Evolutionary conservation across 352 stramenopile species (phyloP).

Genomic region (Globisporangium cystogenes): DNA sequence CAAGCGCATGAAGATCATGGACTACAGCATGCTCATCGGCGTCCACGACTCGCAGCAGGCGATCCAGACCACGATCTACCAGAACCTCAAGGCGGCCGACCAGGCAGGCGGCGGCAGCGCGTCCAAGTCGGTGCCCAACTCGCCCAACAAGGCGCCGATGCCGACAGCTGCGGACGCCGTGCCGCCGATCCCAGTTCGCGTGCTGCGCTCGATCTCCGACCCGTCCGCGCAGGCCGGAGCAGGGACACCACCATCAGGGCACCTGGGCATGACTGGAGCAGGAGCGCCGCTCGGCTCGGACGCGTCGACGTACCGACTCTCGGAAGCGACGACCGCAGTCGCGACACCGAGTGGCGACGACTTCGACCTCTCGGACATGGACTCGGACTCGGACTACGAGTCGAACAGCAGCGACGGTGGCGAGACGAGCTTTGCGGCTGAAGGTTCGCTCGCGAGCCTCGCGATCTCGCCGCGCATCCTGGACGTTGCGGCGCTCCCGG

Average conservation of each 20-base stretch:
- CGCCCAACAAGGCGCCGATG: conserved; percentile 17
- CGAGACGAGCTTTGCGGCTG: conserved; percentile 11
- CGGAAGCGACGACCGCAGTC: conserved; percentile 10
- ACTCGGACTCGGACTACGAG: conserved; percentile 21
- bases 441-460: conserved; percentile 15
- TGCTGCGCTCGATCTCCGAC: conserved; percentile 26
- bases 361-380: conserved; percentile 24
- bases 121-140: conserved; percentile 37
- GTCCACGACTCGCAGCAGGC: conserved; percentile 79
- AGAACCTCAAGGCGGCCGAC: conserved; percentile 16
- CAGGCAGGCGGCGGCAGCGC: not conserved
- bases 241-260: no score
- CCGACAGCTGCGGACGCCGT: not conserved
- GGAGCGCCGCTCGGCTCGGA: conserved; percentile 6
- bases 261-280: no score
- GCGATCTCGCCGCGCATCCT: conserved; percentile 48
- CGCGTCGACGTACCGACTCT: not conserved
- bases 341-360: conserved; percentile 16
- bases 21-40: conserved; percentile 91
- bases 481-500: conserved; percentile 32
- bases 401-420: conserved; percentile 35
- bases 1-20: conserved; percentile 93
- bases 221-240: not conserved
- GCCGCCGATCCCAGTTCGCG: conserved; percentile 11
- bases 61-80: conserved; percentile 49